Evolutionary conservation across 352 stramenopile genomes (phyloP).

Genomic region (Phytophthora podocarpi): DNA sequence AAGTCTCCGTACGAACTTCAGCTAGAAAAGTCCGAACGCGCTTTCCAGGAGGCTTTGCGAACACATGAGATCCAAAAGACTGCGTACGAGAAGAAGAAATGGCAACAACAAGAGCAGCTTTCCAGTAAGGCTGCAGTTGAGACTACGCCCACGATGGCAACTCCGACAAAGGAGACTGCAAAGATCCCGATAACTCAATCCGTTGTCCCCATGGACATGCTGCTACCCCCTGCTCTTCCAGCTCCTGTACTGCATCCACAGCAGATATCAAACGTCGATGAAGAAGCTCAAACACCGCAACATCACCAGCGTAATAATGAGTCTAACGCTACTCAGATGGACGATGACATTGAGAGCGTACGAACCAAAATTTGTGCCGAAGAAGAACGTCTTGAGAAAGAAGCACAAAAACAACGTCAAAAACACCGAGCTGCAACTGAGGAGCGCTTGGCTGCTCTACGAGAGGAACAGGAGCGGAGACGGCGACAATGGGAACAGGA

Average conservation of each 20-base stretch:
- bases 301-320: neutral
- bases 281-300: slow-evolving; percentile 1
- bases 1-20: slow-evolving; percentile 54
- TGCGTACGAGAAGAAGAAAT: slow-evolving; percentile 44
- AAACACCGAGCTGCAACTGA: slow-evolving; percentile 58
- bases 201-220: slow-evolving; percentile 11
- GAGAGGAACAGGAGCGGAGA: slow-evolving; percentile 68
- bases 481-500: slow-evolving; percentile 75
- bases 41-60: slow-evolving; percentile 46
- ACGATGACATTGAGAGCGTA: slow-evolving; percentile 43
- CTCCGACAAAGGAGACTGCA: neutral
- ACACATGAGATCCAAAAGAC: slow-evolving; percentile 46
- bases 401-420: slow-evolving; percentile 50
- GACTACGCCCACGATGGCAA: neutral
- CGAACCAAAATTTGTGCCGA: slow-evolving; percentile 48
- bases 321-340: neutral
- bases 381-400: slow-evolving; percentile 43
- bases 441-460: slow-evolving; percentile 57
- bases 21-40: slow-evolving; percentile 49
- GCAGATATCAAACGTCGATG: neutral
- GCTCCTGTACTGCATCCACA: slow-evolving; percentile 7
- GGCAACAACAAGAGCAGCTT: slow-evolving; percentile 25
- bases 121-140: neutral
- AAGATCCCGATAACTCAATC: slow-evolving; percentile 16
- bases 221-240: slow-evolving; percentile 23